Conservation (phyloP, 257 asterid species). For the Solanum phureja region DNA sequence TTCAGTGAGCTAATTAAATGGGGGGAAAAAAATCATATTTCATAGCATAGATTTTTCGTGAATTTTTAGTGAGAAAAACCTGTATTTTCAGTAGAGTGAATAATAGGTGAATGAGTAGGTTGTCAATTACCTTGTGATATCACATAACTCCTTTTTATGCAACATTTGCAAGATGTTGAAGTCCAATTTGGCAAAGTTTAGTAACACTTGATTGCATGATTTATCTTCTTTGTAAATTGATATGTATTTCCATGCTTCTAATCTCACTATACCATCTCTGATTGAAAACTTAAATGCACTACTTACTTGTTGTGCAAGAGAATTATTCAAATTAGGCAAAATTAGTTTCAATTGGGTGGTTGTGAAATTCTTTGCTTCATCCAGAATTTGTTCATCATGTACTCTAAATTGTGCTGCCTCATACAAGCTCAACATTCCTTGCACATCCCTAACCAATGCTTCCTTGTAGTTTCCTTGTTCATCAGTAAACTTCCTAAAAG, state of each 20-base stretch:
- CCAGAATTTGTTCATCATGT: neutral
- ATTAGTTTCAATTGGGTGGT: neutral
- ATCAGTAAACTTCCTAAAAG: too few species aligned
- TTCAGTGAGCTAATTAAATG: neutral
- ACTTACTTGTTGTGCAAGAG: neutral
- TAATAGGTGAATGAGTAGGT: neutral
- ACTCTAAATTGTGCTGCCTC: neutral
- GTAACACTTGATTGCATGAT: neutral
- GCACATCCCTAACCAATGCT: neutral
- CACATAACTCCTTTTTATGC: neutral
- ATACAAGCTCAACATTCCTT: neutral
- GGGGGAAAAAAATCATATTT: neutral
- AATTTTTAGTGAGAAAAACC: neutral
- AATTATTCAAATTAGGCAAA: neutral
- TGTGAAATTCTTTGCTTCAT: neutral
- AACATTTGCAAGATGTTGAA: neutral
- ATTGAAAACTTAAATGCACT: neutral
- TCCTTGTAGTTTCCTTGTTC: neutral
- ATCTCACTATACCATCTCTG: neutral
- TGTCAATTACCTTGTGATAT: neutral
- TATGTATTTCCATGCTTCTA: neutral
- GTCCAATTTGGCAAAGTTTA: neutral
- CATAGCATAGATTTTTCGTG: neutral
- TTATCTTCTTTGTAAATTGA: too few species aligned
- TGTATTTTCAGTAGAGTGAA: neutral